Evolutionary conservation across 75 land plant species (phyloP), one percentile per base, ranked within the genome.

Genomic region (Isoetes taiwanensis): DNA sequence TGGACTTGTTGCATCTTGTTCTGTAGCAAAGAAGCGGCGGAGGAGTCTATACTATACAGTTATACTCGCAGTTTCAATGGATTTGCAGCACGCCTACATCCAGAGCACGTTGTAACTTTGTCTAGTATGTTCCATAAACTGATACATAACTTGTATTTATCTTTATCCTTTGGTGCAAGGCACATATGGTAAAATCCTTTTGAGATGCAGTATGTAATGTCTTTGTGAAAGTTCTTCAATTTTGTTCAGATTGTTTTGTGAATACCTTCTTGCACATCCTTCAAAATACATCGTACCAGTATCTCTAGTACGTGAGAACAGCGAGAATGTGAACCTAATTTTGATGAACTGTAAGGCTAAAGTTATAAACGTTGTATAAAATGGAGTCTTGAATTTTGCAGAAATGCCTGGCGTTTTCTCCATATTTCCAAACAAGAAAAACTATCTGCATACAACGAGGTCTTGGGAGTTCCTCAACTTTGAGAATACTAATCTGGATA

Each of bases 61-160:
- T 46, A 46, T n/a, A 46, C 50, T 8, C 50, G 50, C 6, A 46
- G 50, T n/a, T 46, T 46, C 19, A 46, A 46, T 46, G 50, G 50
- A 46, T 46, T 46, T 23, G 5, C 50, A 19, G 50, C 50, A 16
- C 16, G 50, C 8, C 50, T 46, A 5, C 16, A 16, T 19, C 12
- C 50, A 16, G n/a, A 5, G 16, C 50, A 46, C 19, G 50, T 46
- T 46, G 50, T 23, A 5, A n/a, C n/a, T n/a, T n/a, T n/a, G n/a
- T n/a, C n/a, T n/a, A n/a, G n/a, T n/a, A n/a, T n/a, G n/a, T n/a
- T n/a, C n/a, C n/a, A n/a, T n/a, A n/a, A n/a, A n/a, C n/a, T n/a
- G n/a, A n/a, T n/a, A n/a, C n/a, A n/a, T n/a, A 5, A n/a, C 50
- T 46, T n/a, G 23, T 19, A 46, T 19, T 19, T n/a, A 46, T 19